A percentile compares a stretch with the other conserved stretches of the same genome.
These are phyloP conservation scores for Linum lewisii DNA, from an alignment of 345 rosid genomes.

Conservation along the genomic window DNA sequence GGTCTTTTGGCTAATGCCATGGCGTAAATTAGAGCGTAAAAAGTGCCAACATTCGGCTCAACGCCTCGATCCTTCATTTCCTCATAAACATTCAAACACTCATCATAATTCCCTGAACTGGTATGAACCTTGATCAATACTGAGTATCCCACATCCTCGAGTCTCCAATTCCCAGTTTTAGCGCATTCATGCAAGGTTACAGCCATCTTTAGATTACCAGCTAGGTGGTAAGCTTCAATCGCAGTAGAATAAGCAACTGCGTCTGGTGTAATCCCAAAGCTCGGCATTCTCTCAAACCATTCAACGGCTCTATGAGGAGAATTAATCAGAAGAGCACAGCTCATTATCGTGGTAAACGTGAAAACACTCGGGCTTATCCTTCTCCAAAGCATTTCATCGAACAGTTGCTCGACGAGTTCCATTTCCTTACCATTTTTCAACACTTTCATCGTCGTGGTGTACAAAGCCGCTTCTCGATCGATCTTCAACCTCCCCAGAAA, in stretches of 20 bases:
- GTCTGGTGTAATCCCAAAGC: constrained; percentile 57
- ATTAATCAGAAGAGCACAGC: constrained; percentile 57
- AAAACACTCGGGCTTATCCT: constrained; percentile 60
- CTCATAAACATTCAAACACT: constrained; percentile 80
- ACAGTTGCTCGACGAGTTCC: constrained; percentile 51
- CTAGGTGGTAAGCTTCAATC: constrained; percentile 77
- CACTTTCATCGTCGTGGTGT: constrained; percentile 69
- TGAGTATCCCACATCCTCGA: constrained; percentile 48
- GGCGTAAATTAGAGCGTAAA: constrained; percentile 65
- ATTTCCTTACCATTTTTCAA: constrained; percentile 61
- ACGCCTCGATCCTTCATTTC: constrained; percentile 80
- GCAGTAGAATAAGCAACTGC: constrained; percentile 49
- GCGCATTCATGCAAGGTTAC: constrained; percentile 83
- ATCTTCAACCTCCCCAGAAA: constrained; percentile 38
- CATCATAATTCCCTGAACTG: constrained; percentile 56
- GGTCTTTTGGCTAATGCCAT: constrained; percentile 98
- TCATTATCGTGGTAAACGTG: constrained; percentile 68
- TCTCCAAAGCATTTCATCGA: constrained; percentile 60
- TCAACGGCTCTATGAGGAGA: constrained; percentile 58
- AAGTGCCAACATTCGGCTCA: constrained; percentile 55
- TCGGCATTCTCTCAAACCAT: constrained; percentile 86
- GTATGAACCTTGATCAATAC: constrained; percentile 69
- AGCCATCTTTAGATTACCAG: constrained; percentile 67
- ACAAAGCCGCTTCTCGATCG: constrained; percentile 46
- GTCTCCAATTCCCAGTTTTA: constrained; percentile 71